Conservation (phyloP, 2,329 filamentous ascomycete species). For the Sclerotinia sclerotiorum region DNA sequence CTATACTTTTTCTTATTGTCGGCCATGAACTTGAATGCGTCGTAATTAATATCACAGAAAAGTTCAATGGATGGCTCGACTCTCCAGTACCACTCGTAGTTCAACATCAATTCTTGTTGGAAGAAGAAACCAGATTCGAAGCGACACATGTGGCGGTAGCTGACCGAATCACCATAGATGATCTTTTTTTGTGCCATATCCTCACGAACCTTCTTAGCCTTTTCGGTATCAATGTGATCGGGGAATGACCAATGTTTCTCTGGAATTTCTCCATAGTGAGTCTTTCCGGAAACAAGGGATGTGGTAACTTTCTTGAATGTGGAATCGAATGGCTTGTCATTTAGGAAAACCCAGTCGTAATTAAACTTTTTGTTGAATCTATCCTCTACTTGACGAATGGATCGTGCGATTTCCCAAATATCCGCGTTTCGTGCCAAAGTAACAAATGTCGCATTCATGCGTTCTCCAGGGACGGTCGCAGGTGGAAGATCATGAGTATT, state of each 20-base stretch:
- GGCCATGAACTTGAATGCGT: conserved; percentile 95
- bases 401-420: conserved; percentile 94
- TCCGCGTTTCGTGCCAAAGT: conserved; percentile 91
- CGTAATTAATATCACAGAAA: conserved; percentile 92
- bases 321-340: conserved; percentile 91
- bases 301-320: conserved; percentile 90
- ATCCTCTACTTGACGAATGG: conserved; percentile 95
- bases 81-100: conserved; percentile 99
- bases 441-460: conserved; percentile 97
- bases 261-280: conserved; percentile 86
- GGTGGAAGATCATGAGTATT: conserved; percentile 42
- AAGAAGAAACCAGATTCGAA: conserved; percentile 99
- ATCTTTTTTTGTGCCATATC: conserved; percentile 94
- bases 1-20: conserved; percentile 98
- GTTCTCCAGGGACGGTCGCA: conserved; percentile 61
- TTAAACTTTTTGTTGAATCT: conserved; percentile 96
- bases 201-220: conserved; percentile 83
- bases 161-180: conserved; percentile 96
- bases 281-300: conserved; percentile 87
- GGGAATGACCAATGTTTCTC: conserved; percentile 97
- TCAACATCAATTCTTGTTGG: conserved; percentile 86
- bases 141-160: conserved; percentile 98
- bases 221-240: conserved; percentile 91
- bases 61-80: conserved; percentile 97
- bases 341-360: conserved; percentile 99